Evolutionary conservation across 2,329 filamentous ascomycete species (phyloP), one percentile per base, ranked within the genome.

Genomic region (Sporothrix inflata): DNA sequence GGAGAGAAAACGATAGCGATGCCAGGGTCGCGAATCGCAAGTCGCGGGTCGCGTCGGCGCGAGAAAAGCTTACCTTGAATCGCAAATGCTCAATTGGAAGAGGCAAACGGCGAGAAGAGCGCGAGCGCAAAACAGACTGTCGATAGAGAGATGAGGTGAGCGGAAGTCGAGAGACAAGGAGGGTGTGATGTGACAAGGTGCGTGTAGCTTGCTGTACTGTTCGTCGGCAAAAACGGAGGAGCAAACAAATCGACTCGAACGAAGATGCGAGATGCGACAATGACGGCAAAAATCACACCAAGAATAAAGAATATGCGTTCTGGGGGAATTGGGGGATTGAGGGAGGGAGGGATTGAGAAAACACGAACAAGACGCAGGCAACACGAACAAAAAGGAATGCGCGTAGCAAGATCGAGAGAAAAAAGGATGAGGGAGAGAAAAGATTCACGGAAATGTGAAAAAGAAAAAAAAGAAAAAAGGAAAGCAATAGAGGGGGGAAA

Each of bases 301-400:
- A 69, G 65, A 69, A 57, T 21, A 30, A 68, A 70, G 57, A 69
- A 60, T 66, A 71, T 70, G 70, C n/a, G 19, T 16, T 55, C 14
- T 38, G 38, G 38, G 16, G 7, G 60, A 42, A 16, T 63, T 63
- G 60, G 60, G 60, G 60, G 19, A 7, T 19, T 34, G 24, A 16
- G 27, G 27, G 16, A 60, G 8, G 55, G 14, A 19, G 30, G 21
- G 14, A 68, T 67, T 40, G n/a, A 45, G 65, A 69, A 73, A 74
- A 51, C 69, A 69, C 72, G 40, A 74, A 60, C 53, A 72, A 51
- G 61, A 45, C 30, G 55, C 60, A 42, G 61, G 68, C 69, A 69
- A 72, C 42, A 71, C 19, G 38, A 68, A 47, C 61, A 68, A 70
- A 72, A 70, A 66, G n/a, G 38, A 67, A 71, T 67, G 70, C 60